Evolutionary conservation across 768 basidiomycete genomes (phyloP), one percentile per base, ranked within the genome.

Genomic region (Rickenella mellea): DNA sequence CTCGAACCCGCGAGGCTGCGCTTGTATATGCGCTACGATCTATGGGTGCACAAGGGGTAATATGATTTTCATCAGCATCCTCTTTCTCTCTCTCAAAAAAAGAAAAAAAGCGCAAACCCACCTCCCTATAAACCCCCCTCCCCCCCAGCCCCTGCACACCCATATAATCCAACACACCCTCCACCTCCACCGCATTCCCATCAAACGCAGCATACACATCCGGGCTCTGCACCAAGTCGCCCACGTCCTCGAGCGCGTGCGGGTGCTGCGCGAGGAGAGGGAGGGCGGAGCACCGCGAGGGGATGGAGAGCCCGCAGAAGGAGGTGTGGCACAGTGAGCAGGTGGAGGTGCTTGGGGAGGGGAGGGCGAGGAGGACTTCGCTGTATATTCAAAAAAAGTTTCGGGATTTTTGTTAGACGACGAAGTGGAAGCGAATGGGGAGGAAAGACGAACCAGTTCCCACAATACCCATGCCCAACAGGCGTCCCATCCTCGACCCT

Each of bases 121-220:
- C 87, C 57, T 88, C 83, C 43, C 76, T 76, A 57, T 90, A 89
- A 30, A 90, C 83, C 51, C 80, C 73, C 40, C 71, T 69, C 9
- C 87, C 83, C 7, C 71, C 74, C 26, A 86, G 58, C 43, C 71
- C 58, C 45, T 80, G 73, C 12, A 68, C 67, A 11, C 74, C 72
- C 32, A 90, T 60, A 58, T 89, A 88, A 56, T 91, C 88, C 31
- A 91, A 62, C 74, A 91, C 75, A 44, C 85, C 75, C 26, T 90
- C 88, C 22, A 86, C 85, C 57, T 91, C 88, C 19, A 85, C 72
- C 0, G 70, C 73, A 53, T 91, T 90, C 48, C 71, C 70, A 48
- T 80, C 73, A 55, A 91, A 91, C 50, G 75, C 81, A 24, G 88
- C 88, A 47, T 89, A 91, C n/a, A 78, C 65, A 44, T 83, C 80